phyloP scores from a whole-genome alignment of 2,329 filamentous ascomycete genomes.

The Alternaria arbusti region DNA sequence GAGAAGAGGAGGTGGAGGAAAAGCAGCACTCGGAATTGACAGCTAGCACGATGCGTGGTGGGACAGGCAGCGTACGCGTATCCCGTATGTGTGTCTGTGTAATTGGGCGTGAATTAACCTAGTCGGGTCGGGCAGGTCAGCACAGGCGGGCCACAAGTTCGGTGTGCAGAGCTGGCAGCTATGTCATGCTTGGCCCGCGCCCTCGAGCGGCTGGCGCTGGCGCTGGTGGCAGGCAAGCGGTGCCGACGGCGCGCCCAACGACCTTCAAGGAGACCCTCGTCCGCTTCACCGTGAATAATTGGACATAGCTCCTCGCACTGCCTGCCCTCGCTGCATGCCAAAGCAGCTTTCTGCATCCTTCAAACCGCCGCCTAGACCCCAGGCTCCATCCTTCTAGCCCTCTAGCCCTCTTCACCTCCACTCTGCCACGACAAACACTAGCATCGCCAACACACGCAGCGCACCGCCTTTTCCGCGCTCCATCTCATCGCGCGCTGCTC shows the following conservation, averaged over 20 bases:
- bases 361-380: constrained; percentile 6
- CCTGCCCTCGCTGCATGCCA: constrained; percentile 4
- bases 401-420: constrained; percentile 4
- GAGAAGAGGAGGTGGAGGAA: constrained; percentile 3
- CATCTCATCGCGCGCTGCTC: constrained; percentile 7
- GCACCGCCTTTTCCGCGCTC: constrained; percentile 10
- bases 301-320: constrained; percentile 8
- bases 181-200: constrained; percentile 20
- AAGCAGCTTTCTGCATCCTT: constrained; percentile 1
- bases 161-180: constrained; percentile 6
- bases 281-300: constrained; percentile 13
- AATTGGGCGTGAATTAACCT: constrained; percentile 10
- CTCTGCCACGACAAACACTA: constrained; percentile 15
- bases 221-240: constrained; percentile 1
- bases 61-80: constrained; percentile 16
- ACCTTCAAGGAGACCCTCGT: constrained; percentile 8
- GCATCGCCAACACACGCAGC: constrained; percentile 12
- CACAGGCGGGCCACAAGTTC: constrained; percentile 5
- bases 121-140: neutral
- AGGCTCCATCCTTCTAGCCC: constrained; percentile 7
- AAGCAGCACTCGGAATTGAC: neutral
- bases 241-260: neutral
- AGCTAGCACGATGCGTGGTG: constrained; percentile 3
- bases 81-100: constrained; percentile 10
- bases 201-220: neutral